Evolutionary conservation across 148 eudicot genomes (phyloP).

Genomic region (Mesembryanthemum crystallinum): DNA sequence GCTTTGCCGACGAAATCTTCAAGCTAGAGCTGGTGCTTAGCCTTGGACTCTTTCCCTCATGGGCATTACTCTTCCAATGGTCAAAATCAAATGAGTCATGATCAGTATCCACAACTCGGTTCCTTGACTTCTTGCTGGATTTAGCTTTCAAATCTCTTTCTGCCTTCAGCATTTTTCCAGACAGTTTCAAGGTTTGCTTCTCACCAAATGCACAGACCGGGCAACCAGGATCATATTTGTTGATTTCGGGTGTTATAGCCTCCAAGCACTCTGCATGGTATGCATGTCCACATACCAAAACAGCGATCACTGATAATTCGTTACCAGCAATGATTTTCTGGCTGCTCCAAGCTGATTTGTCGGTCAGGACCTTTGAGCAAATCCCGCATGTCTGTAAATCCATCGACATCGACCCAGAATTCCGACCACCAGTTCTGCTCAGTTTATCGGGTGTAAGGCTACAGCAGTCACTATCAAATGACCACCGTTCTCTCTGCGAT

Average conservation of each 20-base stretch:
- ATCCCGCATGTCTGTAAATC: slow-evolving; percentile 73
- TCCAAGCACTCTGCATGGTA: slow-evolving; percentile 97
- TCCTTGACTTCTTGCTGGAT: slow-evolving; percentile 57
- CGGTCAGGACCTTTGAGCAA: slow-evolving; percentile 73
- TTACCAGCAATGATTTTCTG: slow-evolving; percentile 60
- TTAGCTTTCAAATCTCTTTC: slow-evolving; percentile 58
- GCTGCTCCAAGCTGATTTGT: slow-evolving; percentile 69
- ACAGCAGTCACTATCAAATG: slow-evolving; percentile 73
- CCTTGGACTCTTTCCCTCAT: slow-evolving; percentile 49
- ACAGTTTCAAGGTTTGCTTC: slow-evolving; percentile 60
- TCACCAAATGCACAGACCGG: slow-evolving; percentile 92
- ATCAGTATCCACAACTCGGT: slow-evolving; percentile 45
- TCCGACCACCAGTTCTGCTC: slow-evolving; percentile 39
- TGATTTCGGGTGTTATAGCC: slow-evolving; percentile 67
- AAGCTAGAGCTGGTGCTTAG: slow-evolving; percentile 62
- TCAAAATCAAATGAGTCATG: slow-evolving; percentile 41
- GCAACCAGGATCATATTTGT: slow-evolving; percentile 88
- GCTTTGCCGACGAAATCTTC: slow-evolving; percentile 60
- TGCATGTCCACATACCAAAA: slow-evolving; percentile 82
- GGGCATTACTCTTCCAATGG: slow-evolving; percentile 42
- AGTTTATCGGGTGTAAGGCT: slow-evolving; percentile 51
- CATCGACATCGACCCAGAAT: slow-evolving; percentile 39
- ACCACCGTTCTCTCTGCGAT: slow-evolving; percentile 70
- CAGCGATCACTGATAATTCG: slow-evolving; percentile 74
- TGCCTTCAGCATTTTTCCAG: slow-evolving; percentile 68